Conservation (phyloP, 2,329 filamentous ascomycete species). For the Drechslerella stenobrocha region DNA sequence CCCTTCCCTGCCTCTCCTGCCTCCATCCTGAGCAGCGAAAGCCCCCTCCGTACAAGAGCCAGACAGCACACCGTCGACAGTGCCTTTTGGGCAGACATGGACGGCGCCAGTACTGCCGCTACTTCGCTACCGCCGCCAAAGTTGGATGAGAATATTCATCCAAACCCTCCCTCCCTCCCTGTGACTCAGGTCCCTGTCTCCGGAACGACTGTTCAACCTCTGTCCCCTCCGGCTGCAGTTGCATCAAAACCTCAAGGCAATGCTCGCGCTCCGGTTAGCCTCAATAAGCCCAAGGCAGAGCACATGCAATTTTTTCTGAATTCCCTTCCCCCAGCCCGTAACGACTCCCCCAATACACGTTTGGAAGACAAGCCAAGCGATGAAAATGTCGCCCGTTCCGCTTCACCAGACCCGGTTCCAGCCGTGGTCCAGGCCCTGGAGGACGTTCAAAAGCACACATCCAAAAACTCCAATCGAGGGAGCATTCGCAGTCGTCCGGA, state of each 20-base stretch:
- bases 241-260: not conserved
- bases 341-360: not conserved
- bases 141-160: constrained; percentile 2
- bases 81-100: constrained; percentile 21
- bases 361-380: not conserved
- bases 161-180: not conserved
- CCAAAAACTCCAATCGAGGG: constrained; percentile 10
- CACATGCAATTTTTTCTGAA: constrained; percentile 29
- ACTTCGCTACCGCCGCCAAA: constrained; percentile 27
- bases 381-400: constrained; percentile 1
- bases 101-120: constrained; percentile 20
- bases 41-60: not conserved
- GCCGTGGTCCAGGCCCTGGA: constrained; percentile 22
- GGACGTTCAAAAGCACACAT: constrained; percentile 20
- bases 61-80: constrained; percentile 22
- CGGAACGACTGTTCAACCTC: not conserved
- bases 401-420: constrained; percentile 23
- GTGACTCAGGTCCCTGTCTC: not conserved
- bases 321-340: not conserved
- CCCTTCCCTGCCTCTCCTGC: not conserved
- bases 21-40: constrained; percentile 8
- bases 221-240: not conserved
- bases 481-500: constrained; percentile 12
- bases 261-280: not conserved
- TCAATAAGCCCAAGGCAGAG: constrained; percentile 23